Evolutionary conservation across 495 filamentous ascomycete species (phyloP).

Genomic region (Letharia columbiana): DNA sequence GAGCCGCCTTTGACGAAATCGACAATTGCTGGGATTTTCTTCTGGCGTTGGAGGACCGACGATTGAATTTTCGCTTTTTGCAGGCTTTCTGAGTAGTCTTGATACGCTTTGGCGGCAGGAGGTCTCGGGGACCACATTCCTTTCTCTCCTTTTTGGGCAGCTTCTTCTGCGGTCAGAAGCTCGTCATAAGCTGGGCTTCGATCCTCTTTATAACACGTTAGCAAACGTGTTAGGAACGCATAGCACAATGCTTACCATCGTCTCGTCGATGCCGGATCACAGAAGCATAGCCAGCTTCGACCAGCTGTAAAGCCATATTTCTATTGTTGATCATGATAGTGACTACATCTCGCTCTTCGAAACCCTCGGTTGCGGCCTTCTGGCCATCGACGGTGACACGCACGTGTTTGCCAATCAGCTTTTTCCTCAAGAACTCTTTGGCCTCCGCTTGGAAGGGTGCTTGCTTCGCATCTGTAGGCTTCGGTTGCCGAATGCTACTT

Average conservation of each 20-base stretch:
- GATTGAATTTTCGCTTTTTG: slow-evolving; percentile 94
- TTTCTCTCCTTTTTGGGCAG: slow-evolving; percentile 73
- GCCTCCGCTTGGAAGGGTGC: slow-evolving; percentile 83
- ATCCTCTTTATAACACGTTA: slow-evolving; percentile 43
- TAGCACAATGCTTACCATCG: slow-evolving; percentile 38
- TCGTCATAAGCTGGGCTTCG: slow-evolving; percentile 90
- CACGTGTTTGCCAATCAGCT: slow-evolving; percentile 90
- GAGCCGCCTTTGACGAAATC: slow-evolving; percentile 96
- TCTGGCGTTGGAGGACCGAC: slow-evolving; percentile 75
- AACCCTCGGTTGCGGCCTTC: slow-evolving; percentile 80
- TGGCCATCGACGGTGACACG: slow-evolving; percentile 81
- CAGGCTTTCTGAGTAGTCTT: slow-evolving; percentile 82
- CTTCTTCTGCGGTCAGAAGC: slow-evolving; percentile 78
- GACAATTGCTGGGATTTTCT: slow-evolving; percentile 86
- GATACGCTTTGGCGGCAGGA: slow-evolving; percentile 66
- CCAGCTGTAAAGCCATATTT: slow-evolving; percentile 75
- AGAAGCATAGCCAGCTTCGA: slow-evolving; percentile 85
- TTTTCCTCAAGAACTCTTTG: slow-evolving; percentile 92
- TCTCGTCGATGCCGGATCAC: slow-evolving; percentile 91
- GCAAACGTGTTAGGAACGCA: background rate
- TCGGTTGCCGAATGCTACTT: slow-evolving; percentile 87
- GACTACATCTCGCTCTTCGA: slow-evolving; percentile 88
- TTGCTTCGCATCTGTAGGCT: slow-evolving; percentile 71
- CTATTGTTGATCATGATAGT: slow-evolving; percentile 76
- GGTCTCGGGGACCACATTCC: slow-evolving; percentile 91